Conservation (phyloP, 129 eudicot genomes). For the Lactuca saligna region DNA sequence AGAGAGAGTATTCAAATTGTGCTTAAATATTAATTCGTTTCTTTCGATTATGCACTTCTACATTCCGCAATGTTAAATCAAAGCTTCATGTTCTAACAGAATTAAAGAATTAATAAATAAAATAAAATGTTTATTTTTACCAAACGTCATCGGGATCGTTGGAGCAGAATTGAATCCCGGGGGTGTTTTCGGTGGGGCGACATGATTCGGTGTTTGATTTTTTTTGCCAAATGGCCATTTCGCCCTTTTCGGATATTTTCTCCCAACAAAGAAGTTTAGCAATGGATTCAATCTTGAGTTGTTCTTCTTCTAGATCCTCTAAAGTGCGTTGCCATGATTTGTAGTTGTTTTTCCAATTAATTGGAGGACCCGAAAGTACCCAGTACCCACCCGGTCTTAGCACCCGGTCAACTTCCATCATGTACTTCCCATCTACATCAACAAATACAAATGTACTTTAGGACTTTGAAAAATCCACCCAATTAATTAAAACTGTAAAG, state of each 20-base stretch:
- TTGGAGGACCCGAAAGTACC: constrained; percentile 31
- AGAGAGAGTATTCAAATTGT: too few species aligned
- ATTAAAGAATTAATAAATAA: too few species aligned
- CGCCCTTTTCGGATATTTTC: constrained; percentile 33
- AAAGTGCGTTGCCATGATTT: constrained; percentile 26
- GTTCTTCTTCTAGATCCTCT: constrained; percentile 40
- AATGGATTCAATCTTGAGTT: constrained; percentile 33
- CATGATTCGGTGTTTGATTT: constrained; percentile 24
- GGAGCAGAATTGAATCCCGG: constrained; percentile 4
- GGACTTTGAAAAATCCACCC: too few species aligned
- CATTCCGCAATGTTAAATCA: too few species aligned
- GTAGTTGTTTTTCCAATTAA: constrained; percentile 22
- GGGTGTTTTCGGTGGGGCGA: constrained; percentile 16
- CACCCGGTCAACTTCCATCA: constrained; percentile 37
- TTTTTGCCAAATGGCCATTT: constrained; percentile 42
- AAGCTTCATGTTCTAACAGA: too few species aligned
- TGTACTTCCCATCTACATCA: constrained; percentile 30
- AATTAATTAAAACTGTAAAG: too few species aligned
- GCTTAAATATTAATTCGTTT: too few species aligned
- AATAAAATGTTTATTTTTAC: not conserved
- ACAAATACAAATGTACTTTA: not conserved
- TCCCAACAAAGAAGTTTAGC: constrained; percentile 32
- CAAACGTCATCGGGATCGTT: constrained; percentile 28
- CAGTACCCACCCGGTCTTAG: constrained; percentile 36
- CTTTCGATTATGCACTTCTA: too few species aligned